Evolutionary conservation across 1,139 yeast species (phyloP).

Genomic region (Kodamaea derodonti): DNA sequence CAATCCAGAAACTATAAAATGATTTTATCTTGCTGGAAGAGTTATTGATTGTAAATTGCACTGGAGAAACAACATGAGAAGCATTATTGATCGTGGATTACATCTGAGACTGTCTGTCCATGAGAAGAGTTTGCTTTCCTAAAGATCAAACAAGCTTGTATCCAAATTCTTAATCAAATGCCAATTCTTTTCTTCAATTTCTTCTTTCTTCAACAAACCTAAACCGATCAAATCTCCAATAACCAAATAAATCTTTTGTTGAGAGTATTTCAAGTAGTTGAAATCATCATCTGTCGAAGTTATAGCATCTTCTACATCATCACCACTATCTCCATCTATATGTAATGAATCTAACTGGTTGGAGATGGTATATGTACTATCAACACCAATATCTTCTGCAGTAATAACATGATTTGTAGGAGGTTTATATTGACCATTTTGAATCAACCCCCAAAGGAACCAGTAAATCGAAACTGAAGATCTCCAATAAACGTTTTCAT

Average conservation of each 20-base stretch:
- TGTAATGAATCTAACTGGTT: constrained; percentile 26
- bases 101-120: no score
- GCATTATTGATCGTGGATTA: no score
- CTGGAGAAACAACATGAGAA: no score
- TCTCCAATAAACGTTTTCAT: constrained; percentile 75
- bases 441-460: constrained; percentile 91
- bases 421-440: constrained; percentile 47
- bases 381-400: constrained; percentile 31
- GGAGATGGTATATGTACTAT: constrained; percentile 38
- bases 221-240: constrained; percentile 72
- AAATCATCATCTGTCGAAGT: constrained; percentile 62
- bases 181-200: constrained; percentile 24
- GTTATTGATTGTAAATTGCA: no score
- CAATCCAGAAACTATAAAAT: no score
- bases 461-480: constrained; percentile 76
- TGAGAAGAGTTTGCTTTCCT: no score
- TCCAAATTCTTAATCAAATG: constrained; percentile 40
- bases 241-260: constrained; percentile 68
- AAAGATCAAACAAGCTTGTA: constrained; percentile 25
- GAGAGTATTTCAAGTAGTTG: constrained; percentile 72
- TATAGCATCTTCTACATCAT: constrained; percentile 30
- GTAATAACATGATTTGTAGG: constrained; percentile 9
- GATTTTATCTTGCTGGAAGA: no score
- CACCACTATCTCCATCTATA: constrained; percentile 19
- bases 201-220: constrained; percentile 45